phyloP scores from a whole-genome alignment of 257 asterid genomes.

The Solanum pimpinellifolium region DNA sequence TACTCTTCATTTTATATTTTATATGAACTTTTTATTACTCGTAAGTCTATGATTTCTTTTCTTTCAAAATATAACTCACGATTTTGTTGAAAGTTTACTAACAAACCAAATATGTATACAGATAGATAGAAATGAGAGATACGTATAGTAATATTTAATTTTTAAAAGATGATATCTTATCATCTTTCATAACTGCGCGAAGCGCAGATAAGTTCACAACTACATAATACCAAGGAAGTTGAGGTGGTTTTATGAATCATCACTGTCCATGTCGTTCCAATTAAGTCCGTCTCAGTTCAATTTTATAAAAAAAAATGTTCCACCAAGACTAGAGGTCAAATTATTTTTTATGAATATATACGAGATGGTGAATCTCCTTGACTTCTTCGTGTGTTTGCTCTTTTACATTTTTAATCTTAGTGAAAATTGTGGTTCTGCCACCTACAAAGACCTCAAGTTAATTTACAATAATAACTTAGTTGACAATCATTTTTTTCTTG shows the following conservation, averaged over 20 bases:
- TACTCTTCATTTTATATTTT: background rate
- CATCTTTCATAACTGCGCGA: background rate
- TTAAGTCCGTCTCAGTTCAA: background rate
- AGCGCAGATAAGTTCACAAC: background rate
- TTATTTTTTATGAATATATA: background rate
- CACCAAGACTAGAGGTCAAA: background rate
- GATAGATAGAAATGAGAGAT: background rate
- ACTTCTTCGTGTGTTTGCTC: background rate
- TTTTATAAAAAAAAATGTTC: background rate
- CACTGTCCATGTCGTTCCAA: background rate
- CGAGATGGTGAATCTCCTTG: background rate
- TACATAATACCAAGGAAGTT: background rate
- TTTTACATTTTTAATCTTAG: background rate
- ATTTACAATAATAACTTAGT: background rate
- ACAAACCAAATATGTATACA: background rate
- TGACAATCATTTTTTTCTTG: background rate
- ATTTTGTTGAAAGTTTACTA: background rate
- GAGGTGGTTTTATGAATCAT: background rate
- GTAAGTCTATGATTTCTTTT: background rate
- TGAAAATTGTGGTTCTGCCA: background rate
- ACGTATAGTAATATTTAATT: background rate
- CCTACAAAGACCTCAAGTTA: background rate
- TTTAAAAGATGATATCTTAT: background rate
- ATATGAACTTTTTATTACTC: background rate
- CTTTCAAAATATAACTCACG: background rate